These are phyloP conservation scores for Phlegmacium glaucopus DNA, from an alignment of 768 basidiomycete genomes.

Conservation along the genomic window DNA sequence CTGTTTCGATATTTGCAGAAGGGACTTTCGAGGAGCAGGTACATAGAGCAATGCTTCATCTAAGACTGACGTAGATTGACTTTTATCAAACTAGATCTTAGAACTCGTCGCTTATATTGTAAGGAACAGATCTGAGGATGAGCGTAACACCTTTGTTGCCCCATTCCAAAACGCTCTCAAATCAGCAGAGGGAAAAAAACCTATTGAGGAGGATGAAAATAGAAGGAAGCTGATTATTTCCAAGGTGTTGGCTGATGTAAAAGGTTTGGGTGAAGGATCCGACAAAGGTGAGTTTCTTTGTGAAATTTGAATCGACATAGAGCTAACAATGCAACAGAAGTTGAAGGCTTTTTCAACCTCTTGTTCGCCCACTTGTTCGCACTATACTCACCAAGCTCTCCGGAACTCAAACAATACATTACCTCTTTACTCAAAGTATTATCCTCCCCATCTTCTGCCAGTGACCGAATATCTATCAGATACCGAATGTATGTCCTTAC, in stretches of 20 bases:
- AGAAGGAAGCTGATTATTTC: conserved; percentile 54
- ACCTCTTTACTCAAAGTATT: conserved; percentile 51
- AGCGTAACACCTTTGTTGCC: conserved; percentile 55
- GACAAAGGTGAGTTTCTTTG: conserved; percentile 59
- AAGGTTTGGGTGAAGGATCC: conserved; percentile 68
- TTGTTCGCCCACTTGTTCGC: conserved; percentile 69
- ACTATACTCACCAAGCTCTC: conserved; percentile 51
- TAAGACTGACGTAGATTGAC: conserved; percentile 10
- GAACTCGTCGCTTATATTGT: conserved; percentile 77
- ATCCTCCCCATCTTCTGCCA: conserved; percentile 47
- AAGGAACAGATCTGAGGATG: conserved; percentile 64
- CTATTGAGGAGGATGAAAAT: conserved; percentile 51
- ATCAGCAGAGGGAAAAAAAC: conserved; percentile 46
- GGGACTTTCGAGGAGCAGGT: conserved; percentile 90
- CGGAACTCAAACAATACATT: conserved; percentile 52
- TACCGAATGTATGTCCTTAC: conserved; percentile 65
- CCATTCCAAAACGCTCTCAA: conserved; percentile 64
- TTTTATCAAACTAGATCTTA: conserved; percentile 49
- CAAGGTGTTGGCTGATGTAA: conserved; percentile 58
- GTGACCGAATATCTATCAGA: conserved; percentile 56
- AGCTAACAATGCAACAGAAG: conserved; percentile 34
- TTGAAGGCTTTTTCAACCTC: conserved; percentile 87
- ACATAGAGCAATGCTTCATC: conserved; percentile 8
- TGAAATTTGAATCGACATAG: conserved; percentile 1
- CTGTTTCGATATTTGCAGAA: conserved; percentile 81